Evolutionary conservation across 2,329 filamentous ascomycete genomes (phyloP).

Genomic region (Botrytis galanthina): DNA sequence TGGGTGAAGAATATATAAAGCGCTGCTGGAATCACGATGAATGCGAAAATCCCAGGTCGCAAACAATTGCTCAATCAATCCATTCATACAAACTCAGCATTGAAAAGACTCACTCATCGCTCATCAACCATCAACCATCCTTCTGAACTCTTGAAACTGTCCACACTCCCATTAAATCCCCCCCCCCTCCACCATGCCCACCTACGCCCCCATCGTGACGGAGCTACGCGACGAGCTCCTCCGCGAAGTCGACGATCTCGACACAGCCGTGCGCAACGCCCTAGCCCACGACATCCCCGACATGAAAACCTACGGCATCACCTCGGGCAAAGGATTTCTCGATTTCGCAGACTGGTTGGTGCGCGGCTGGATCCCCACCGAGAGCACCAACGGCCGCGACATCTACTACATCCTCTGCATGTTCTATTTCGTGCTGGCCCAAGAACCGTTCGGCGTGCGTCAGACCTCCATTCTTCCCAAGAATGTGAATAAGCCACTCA

Average conservation of each 20-base stretch:
- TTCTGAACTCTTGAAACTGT: not conserved
- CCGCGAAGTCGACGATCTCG: slow-evolving; percentile 15
- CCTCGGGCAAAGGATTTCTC: slow-evolving; percentile 9
- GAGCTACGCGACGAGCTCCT: slow-evolving; percentile 17
- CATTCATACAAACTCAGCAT: not conserved
- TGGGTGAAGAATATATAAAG: not conserved
- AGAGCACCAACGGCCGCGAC: slow-evolving; percentile 39
- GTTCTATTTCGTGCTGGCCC: slow-evolving; percentile 44
- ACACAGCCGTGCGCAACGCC: slow-evolving; percentile 16
- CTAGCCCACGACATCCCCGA: slow-evolving; percentile 7
- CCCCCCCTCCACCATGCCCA: not conserved
- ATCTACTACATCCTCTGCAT: slow-evolving; percentile 42
- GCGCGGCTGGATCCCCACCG: slow-evolving; percentile 40
- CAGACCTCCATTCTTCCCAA: slow-evolving; percentile 38
- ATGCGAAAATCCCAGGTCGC: not conserved
- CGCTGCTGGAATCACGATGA: not conserved
- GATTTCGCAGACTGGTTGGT: slow-evolving; percentile 18
- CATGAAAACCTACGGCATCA: slow-evolving; percentile 8
- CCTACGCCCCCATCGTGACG: not conserved
- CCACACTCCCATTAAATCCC: not conserved
- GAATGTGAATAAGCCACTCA: slow-evolving; percentile 36
- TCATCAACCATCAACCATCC: too few species aligned
- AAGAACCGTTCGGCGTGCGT: slow-evolving; percentile 35
- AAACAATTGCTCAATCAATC: not conserved
- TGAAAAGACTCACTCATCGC: not conserved